Conservation (phyloP, 1,139 yeast genomes). For the Saccharomyces hybrid region DNA sequence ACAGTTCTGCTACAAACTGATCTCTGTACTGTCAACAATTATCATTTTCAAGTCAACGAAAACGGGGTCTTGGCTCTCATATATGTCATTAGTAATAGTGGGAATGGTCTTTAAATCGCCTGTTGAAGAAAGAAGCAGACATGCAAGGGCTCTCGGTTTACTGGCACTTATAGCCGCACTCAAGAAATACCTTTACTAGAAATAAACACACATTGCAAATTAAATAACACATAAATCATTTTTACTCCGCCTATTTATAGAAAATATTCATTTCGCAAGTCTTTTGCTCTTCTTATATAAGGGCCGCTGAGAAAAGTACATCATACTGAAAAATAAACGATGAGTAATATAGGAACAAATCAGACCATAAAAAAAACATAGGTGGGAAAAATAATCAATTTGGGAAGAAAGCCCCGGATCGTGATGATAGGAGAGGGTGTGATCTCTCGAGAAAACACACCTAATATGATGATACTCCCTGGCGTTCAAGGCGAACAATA, state of each 20-base stretch:
- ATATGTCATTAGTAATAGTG: not conserved
- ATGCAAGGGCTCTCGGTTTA: not conserved
- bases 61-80: not conserved
- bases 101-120: not conserved
- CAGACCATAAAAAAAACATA: not conserved
- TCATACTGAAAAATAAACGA: not conserved
- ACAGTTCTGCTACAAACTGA: not conserved
- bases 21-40: not conserved
- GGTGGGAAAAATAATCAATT: not conserved
- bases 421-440: not conserved
- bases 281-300: not conserved
- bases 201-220: not conserved
- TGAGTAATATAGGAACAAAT: not conserved
- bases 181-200: not conserved
- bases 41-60: not conserved
- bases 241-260: not conserved
- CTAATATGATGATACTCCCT: not conserved
- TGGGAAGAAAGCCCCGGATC: not conserved
- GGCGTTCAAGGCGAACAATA: not conserved
- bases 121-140: not conserved
- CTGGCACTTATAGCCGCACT: not conserved
- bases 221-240: not conserved
- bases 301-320: not conserved
- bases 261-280: not conserved
- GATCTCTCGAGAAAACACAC: not conserved